phyloP scores from a whole-genome alignment of 805 yeast genomes.

The Komagataella kurtzmanii region DNA sequence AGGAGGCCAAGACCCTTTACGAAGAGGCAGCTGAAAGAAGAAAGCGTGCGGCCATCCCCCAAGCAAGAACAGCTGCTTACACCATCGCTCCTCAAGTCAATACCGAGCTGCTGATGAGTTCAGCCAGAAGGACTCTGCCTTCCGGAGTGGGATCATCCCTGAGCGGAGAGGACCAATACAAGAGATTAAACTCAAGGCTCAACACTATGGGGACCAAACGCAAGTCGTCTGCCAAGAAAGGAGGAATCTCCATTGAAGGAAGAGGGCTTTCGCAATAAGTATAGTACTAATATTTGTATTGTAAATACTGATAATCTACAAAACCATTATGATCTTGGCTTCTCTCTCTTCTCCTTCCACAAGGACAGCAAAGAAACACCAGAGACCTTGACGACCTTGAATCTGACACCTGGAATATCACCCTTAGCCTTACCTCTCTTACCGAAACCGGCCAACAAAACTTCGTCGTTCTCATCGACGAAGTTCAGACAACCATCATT shows the following conservation, averaged over 20 bases:
- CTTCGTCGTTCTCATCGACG: constrained; percentile 99
- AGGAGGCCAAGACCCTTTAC: constrained; percentile 46
- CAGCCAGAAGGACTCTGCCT: constrained; percentile 14
- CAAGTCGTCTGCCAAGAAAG: constrained; percentile 39
- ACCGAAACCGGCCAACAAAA: constrained; percentile 99
- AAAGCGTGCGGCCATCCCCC: constrained; percentile 94
- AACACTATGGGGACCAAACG: constrained; percentile 28
- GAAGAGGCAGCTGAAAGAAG: constrained; percentile 87
- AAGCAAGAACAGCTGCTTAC: constrained; percentile 77
- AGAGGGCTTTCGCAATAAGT: constrained; percentile 23
- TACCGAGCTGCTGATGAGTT: constrained; percentile 29
- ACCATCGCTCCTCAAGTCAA: constrained; percentile 80
- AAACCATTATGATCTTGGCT: constrained; percentile 88
- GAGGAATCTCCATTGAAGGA: constrained; percentile 76
- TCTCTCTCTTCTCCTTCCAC: constrained; percentile 99
- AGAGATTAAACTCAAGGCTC: constrained; percentile 53
- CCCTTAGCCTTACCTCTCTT: constrained; percentile 99
- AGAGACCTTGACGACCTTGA: constrained; percentile 99
- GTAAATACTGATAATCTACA: background rate
- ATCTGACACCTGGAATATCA: constrained; percentile 99
- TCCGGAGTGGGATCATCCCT: constrained; percentile 37
- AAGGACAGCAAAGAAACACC: constrained; percentile 99
- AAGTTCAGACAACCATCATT: constrained; percentile 99
- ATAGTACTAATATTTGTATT: background rate
- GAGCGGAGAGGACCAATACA: constrained; percentile 67